These are phyloP conservation scores for Lasiodiplodia sp. DNA, from an alignment of 2,329 filamentous ascomycete genomes.

Conservation along the genomic window DNA sequence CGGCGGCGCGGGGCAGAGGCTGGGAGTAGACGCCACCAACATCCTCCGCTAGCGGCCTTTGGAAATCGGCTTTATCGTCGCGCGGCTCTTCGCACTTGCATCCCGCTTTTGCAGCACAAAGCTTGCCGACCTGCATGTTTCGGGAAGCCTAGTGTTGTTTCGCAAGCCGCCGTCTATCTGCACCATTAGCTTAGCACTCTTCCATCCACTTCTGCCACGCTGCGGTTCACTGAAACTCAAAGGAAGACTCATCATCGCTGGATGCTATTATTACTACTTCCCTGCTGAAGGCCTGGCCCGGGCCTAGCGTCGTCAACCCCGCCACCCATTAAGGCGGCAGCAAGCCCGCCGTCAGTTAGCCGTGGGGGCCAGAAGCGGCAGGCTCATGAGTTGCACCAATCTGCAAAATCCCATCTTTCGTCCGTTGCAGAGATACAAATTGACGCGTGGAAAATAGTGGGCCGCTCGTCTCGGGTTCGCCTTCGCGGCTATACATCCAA, in stretches of 20 bases:
- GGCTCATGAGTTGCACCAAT: neutral
- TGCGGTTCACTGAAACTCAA: neutral
- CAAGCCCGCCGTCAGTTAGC: neutral
- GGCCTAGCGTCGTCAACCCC: constrained; percentile 17
- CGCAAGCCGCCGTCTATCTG: neutral
- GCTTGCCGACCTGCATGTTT: constrained; percentile 6
- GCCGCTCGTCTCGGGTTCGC: neutral
- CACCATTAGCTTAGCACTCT: neutral
- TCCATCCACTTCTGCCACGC: neutral
- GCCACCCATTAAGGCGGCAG: constrained; percentile 3
- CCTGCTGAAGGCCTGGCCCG: constrained; percentile 12
- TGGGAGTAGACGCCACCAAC: neutral
- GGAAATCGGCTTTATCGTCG: neutral
- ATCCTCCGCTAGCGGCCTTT: constrained; percentile 14
- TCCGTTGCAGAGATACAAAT: constrained; percentile 1
- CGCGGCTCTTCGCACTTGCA: constrained; percentile 17
- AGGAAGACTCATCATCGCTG: constrained; percentile 5
- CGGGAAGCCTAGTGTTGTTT: constrained; percentile 7
- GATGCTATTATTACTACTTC: constrained; percentile 29
- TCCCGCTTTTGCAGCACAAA: neutral
- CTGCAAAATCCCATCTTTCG: neutral
- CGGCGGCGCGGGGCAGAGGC: constrained; percentile 21
- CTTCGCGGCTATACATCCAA: constrained; percentile 11
- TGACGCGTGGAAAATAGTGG: constrained; percentile 1
- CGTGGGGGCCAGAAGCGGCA: constrained; percentile 20